Conservation (phyloP, 139 green algal genomes). For the Picochlorum sp. region DNA sequence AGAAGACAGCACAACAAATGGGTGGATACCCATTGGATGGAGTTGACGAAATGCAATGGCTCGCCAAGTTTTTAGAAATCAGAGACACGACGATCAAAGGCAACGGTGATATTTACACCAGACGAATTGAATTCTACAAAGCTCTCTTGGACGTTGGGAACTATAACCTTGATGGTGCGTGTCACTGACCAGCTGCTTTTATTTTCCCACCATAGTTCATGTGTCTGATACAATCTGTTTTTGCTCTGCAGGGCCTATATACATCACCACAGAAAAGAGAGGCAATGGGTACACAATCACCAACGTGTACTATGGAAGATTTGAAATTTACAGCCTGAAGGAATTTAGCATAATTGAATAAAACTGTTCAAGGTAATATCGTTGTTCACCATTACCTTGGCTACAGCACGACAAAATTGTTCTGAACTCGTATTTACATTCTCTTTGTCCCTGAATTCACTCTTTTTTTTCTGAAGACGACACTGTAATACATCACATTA, state of each 20-base stretch:
- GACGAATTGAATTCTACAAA: slow-evolving; percentile 19
- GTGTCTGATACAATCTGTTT: not conserved
- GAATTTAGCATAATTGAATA: not conserved
- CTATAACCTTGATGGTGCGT: slow-evolving; percentile 16
- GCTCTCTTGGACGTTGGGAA: slow-evolving; percentile 11
- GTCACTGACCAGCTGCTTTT: too few relatives aligned
- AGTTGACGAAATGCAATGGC: slow-evolving; percentile 22
- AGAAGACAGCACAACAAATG: not conserved
- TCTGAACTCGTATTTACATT: too few relatives aligned
- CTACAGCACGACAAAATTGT: too few relatives aligned
- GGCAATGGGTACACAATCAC: slow-evolving; percentile 14
- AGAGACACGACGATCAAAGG: slow-evolving; percentile 8
- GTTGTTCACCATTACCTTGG: too few relatives aligned
- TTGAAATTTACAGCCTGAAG: slow-evolving; percentile 8
- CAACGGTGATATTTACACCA: not conserved
- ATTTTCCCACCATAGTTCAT: too few relatives aligned
- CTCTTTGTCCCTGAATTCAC: not conserved
- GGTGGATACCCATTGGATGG: slow-evolving; percentile 16
- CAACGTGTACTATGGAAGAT: slow-evolving; percentile 23
- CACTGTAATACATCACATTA: not conserved
- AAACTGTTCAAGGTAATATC: too few relatives aligned
- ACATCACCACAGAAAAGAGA: slow-evolving; percentile 15
- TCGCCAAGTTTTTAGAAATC: slow-evolving; percentile 16
- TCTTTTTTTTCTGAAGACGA: slow-evolving; percentile 5
- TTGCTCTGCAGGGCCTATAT: slow-evolving; percentile 17